Evolutionary conservation across 2,329 filamentous ascomycete genomes (phyloP).

Genomic region (Pyricularia sp.): DNA sequence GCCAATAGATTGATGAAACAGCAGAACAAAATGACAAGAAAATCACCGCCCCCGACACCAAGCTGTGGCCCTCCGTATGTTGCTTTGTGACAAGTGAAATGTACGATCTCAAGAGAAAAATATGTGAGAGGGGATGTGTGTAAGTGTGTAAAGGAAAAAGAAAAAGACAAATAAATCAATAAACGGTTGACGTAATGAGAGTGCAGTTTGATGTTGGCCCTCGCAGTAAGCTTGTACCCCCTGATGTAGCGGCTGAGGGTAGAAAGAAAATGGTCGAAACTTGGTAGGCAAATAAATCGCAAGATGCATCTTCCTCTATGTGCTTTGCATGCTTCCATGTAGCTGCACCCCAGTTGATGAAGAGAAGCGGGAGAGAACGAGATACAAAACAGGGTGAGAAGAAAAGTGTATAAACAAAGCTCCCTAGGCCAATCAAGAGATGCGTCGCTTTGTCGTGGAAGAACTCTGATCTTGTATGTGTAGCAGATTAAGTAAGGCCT

Average conservation of each 20-base stretch:
- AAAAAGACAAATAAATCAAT: neutral
- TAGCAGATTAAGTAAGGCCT: neutral
- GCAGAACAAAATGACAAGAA: neutral
- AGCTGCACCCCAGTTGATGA: neutral
- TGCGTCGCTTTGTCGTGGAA: neutral
- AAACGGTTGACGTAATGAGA: neutral
- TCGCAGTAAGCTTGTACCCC: neutral
- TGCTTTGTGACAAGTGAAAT: neutral
- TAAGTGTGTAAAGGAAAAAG: neutral
- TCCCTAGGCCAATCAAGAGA: neutral
- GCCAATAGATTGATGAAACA: neutral
- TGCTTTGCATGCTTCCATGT: neutral
- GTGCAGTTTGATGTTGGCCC: neutral
- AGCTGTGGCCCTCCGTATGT: neutral
- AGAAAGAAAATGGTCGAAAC: neutral
- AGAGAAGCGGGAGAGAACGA: neutral
- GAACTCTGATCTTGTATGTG: neutral
- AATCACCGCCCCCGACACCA: neutral
- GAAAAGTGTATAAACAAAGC: conserved; percentile 7
- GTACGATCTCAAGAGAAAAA: neutral
- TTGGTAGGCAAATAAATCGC: conserved; percentile 1
- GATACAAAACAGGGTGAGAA: conserved; percentile 8
- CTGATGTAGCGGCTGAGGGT: neutral
- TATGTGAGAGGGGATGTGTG: neutral
- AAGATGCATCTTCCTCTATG: conserved; percentile 5